These are phyloP conservation scores for Termitomyces sp. DNA, from an alignment of 768 basidiomycete species.

Conservation along the genomic window DNA sequence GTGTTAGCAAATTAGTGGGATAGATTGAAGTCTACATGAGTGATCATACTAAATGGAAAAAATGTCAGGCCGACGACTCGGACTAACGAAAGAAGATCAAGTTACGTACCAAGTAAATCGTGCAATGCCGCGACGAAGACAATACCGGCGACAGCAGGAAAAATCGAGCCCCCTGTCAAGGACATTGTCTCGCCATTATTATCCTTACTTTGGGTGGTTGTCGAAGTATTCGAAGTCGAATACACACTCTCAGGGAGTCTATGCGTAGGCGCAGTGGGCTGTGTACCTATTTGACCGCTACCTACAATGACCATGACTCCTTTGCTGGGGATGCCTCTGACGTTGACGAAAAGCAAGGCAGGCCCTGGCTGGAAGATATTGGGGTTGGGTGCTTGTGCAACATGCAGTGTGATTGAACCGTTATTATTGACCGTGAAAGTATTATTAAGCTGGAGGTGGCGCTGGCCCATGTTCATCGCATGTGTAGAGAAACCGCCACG, in stretches of 20 bases:
- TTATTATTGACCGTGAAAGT: constrained; percentile 78
- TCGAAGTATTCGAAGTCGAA: constrained; percentile 1
- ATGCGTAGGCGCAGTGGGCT: constrained; percentile 44
- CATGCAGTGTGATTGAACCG: constrained; percentile 76
- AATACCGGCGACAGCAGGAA: neutral
- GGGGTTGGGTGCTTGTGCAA: constrained; percentile 78
- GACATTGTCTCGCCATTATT: neutral
- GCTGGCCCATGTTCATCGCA: constrained; percentile 86
- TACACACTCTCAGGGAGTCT: constrained; percentile 5
- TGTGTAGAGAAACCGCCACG: constrained; percentile 84
- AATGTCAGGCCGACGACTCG: neutral
- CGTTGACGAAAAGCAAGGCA: constrained; percentile 74
- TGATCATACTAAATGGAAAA: too few species aligned
- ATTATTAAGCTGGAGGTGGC: constrained; percentile 75
- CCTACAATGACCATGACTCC: constrained; percentile 78
- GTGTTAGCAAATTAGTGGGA: neutral
- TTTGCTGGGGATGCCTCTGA: constrained; percentile 81
- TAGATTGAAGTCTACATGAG: too few species aligned
- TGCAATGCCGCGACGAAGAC: neutral
- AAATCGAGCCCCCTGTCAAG: neutral
- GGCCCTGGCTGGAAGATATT: constrained; percentile 90
- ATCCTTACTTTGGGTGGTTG: neutral
- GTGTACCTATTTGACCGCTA: constrained; percentile 68
- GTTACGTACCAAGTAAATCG: neutral
- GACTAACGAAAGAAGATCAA: neutral